Conservation (phyloP, 495 filamentous ascomycete genomes). For the Tuber magnatum region DNA sequence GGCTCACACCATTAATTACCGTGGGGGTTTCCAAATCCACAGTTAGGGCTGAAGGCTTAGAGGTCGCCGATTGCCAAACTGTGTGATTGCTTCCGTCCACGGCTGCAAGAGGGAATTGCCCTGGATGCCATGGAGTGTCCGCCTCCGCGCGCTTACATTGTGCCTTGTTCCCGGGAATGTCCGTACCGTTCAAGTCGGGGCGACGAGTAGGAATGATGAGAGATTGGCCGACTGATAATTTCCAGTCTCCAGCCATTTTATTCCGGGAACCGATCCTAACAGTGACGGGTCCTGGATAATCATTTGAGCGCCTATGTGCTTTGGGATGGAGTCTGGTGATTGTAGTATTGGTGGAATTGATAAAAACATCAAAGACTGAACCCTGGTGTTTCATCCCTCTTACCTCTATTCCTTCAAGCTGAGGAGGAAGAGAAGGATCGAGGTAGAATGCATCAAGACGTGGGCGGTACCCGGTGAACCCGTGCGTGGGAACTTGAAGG, state of each 20-base stretch:
- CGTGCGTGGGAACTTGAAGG: slow-evolving; percentile 51
- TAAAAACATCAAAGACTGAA: slow-evolving; percentile 31
- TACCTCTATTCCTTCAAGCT: slow-evolving; percentile 44
- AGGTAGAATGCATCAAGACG: slow-evolving; percentile 49
- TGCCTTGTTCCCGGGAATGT: slow-evolving; percentile 51
- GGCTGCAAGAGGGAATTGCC: slow-evolving; percentile 65
- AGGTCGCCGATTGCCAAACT: slow-evolving; percentile 60
- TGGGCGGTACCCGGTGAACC: slow-evolving; percentile 51
- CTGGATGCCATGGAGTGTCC: slow-evolving; percentile 49
- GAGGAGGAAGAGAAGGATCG: slow-evolving; percentile 52
- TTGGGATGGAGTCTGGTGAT: slow-evolving; percentile 31
- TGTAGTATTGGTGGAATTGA: slow-evolving; percentile 28
- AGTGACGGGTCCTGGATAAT: slow-evolving; percentile 4
- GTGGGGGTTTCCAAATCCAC: slow-evolving; percentile 43
- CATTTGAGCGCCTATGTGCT: slow-evolving; percentile 7
- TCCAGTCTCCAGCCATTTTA: slow-evolving; percentile 42
- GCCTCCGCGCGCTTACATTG: slow-evolving; percentile 59
- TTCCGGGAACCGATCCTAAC: slow-evolving; percentile 36
- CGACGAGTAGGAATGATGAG: slow-evolving; percentile 56
- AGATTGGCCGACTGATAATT: slow-evolving; percentile 48
- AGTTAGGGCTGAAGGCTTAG: slow-evolving; percentile 48
- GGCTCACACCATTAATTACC: slow-evolving; percentile 50
- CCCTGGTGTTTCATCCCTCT: slow-evolving; percentile 42
- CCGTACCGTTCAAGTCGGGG: slow-evolving; percentile 34
- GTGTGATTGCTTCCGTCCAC: slow-evolving; percentile 65